These are phyloP conservation scores for Fusarium foetens DNA, from an alignment of 2,329 filamentous ascomycete species.

Conservation along the genomic window DNA sequence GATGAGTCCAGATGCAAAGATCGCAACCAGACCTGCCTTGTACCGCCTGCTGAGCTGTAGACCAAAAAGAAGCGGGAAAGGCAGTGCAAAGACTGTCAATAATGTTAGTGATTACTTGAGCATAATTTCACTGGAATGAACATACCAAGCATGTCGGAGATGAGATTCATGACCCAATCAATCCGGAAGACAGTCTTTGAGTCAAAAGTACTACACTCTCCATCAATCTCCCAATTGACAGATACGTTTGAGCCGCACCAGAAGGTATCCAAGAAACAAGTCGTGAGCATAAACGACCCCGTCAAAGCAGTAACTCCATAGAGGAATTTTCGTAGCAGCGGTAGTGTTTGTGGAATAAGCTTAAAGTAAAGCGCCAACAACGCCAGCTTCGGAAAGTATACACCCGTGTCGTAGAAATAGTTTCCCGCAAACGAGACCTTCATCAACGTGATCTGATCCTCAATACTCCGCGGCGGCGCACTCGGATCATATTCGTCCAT, in stretches of 20 bases:
- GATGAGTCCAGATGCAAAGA: constrained; percentile 34
- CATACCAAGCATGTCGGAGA: constrained; percentile 30
- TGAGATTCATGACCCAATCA: constrained; percentile 46
- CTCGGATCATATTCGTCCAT: constrained; percentile 43
- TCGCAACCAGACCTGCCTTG: constrained; percentile 25
- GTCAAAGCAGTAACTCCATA: constrained; percentile 40
- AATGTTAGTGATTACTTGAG: background rate
- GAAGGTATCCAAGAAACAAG: constrained; percentile 45
- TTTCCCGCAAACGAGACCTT: constrained; percentile 47
- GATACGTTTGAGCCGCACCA: constrained; percentile 45
- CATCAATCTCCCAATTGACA: constrained; percentile 43
- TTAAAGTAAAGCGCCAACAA: constrained; percentile 45
- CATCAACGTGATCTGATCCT: constrained; percentile 37
- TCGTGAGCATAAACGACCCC: constrained; percentile 36
- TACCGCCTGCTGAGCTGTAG: constrained; percentile 31
- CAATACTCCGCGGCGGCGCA: constrained; percentile 5
- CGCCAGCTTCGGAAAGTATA: constrained; percentile 46
- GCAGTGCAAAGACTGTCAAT: constrained; percentile 19
- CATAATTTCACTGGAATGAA: fast-evolving
- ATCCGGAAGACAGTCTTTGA: constrained; percentile 44
- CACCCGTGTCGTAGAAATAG: constrained; percentile 48
- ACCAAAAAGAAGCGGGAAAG: constrained; percentile 30
- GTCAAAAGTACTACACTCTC: constrained; percentile 40
- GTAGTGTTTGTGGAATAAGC: constrained; percentile 43
- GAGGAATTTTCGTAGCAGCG: constrained; percentile 37